Evolutionary conservation across 352 stramenopile species (phyloP), one percentile per base, ranked within the genome.

Genomic region (Phytophthora palmivora): DNA sequence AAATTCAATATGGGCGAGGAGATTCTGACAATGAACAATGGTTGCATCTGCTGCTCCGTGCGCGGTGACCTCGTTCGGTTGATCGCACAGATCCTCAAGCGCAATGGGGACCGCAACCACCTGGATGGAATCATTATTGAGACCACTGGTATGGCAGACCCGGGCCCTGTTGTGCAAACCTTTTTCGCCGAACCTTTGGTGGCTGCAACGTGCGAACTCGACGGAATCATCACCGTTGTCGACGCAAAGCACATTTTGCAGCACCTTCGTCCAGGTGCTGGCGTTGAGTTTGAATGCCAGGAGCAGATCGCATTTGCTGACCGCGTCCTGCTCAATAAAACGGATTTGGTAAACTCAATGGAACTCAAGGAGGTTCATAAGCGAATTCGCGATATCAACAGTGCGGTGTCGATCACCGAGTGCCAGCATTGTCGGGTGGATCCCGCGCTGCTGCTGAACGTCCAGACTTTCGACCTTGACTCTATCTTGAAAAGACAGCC

Each of bases 301-400:
- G 90, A 98, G 74, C 97, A 99, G 76, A 90, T 99, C 38, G 95
- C 95, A 1, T 98, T 98, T 79, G 92, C 95, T 2, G 97, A 99
- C 72, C 94, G 95, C 18, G 91, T 99, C 65, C 50, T 99, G 32
- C 78, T 99, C 22, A 99, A 99, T 75, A 99, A 99, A 65, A 90
- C 95, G 38, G 96, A 99, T 74, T 77, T 99, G 26, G 94, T 98
- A 1, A 93, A 70, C 15, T 41, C 34, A 6, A 77, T 88, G 19
- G 92, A 98, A 70, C 49, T 89, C 28, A 69, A 30, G 11, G 51
- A 71, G 30, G 64, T 88, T 37, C 58, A 48, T 19, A 16, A 32
- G 24, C 66, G 61, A 26, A 72, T 91, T 48, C 41, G 45, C n/a
- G 59, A 60, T n/a, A 78, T 91, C 58, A 91, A 91, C 30, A 56